Evolutionary conservation across 345 rosid genomes (phyloP).

Genomic region (Mangifera indica): DNA sequence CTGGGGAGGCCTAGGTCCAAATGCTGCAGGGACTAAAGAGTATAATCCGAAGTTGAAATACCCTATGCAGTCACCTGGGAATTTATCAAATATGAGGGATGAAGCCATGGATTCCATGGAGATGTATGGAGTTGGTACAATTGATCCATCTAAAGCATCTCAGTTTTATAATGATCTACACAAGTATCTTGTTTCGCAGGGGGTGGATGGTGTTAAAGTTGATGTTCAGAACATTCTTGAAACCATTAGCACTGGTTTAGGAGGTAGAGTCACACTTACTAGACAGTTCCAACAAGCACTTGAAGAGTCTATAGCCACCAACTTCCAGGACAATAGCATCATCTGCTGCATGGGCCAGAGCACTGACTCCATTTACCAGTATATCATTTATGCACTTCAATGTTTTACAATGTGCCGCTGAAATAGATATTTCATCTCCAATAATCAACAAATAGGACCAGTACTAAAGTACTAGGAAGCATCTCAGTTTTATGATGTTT

Average conservation of each 20-base stretch:
- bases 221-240: slow-evolving; percentile 59
- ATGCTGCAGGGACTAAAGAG: slow-evolving; percentile 32
- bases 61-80: slow-evolving; percentile 46
- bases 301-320: slow-evolving; percentile 45
- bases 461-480: neutral
- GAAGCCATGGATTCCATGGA: slow-evolving; percentile 46
- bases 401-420: neutral
- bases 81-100: slow-evolving; percentile 47
- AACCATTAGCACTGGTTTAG: slow-evolving; percentile 40
- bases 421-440: neutral
- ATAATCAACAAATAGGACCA: neutral
- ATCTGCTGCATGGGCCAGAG: slow-evolving; percentile 60
- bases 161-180: slow-evolving; percentile 55
- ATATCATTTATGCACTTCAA: slow-evolving; percentile 12
- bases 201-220: slow-evolving; percentile 58
- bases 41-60: slow-evolving; percentile 41
- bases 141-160: slow-evolving; percentile 46
- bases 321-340: slow-evolving; percentile 53
- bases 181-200: slow-evolving; percentile 47
- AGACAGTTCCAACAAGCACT: slow-evolving; percentile 50
- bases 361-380: slow-evolving; percentile 58
- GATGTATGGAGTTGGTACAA: slow-evolving; percentile 46
- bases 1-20: slow-evolving; percentile 65
- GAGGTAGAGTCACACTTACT: slow-evolving; percentile 49
- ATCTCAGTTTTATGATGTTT: too few species aligned